phyloP scores from a whole-genome alignment of 768 basidiomycete genomes.

The Paxillus rubicundulus region DNA sequence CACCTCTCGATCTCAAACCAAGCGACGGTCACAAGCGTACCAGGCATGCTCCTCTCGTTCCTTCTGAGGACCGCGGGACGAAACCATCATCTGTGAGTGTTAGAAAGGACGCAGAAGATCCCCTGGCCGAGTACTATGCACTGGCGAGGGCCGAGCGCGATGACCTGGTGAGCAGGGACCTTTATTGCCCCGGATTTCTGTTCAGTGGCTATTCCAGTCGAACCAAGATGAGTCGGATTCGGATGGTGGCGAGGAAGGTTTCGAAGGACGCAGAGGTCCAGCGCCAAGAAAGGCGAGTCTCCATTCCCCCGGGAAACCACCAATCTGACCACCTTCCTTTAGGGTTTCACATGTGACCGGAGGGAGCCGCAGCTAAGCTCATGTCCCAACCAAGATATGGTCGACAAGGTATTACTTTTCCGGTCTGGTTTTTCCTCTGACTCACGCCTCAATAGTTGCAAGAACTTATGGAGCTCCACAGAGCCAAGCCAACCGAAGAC shows the following conservation, averaged over 20 bases:
- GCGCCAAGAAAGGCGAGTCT: slow-evolving; percentile 30
- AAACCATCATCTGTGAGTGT: slow-evolving; percentile 18
- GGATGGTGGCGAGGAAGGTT: slow-evolving; percentile 31
- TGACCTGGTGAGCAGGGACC: slow-evolving; percentile 34
- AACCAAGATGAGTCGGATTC: slow-evolving; percentile 35
- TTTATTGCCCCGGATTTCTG: background rate
- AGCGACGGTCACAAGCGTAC: slow-evolving; percentile 1
- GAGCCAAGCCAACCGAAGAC: slow-evolving; percentile 54
- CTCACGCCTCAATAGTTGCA: slow-evolving; percentile 45
- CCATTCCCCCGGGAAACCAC: background rate
- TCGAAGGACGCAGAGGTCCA: slow-evolving; percentile 16
- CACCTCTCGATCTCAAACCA: slow-evolving; percentile 17
- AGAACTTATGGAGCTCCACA: slow-evolving; percentile 65
- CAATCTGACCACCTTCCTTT: background rate
- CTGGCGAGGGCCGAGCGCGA: slow-evolving; percentile 51
- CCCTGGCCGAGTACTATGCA: slow-evolving; percentile 63
- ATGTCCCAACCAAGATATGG: slow-evolving; percentile 68
- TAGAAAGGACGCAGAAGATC: slow-evolving; percentile 40
- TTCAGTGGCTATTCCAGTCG: slow-evolving; percentile 18
- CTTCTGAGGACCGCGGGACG: slow-evolving; percentile 1
- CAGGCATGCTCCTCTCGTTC: background rate
- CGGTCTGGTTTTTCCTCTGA: background rate
- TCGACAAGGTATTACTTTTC: slow-evolving; percentile 55
- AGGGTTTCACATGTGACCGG: slow-evolving; percentile 71
- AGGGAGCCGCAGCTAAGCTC: slow-evolving; percentile 34